Percentiles rank a stretch among this genome's conserved stretches.
Conservation (phyloP, 345 rosid genomes). For the Balakata baccata region DNA sequence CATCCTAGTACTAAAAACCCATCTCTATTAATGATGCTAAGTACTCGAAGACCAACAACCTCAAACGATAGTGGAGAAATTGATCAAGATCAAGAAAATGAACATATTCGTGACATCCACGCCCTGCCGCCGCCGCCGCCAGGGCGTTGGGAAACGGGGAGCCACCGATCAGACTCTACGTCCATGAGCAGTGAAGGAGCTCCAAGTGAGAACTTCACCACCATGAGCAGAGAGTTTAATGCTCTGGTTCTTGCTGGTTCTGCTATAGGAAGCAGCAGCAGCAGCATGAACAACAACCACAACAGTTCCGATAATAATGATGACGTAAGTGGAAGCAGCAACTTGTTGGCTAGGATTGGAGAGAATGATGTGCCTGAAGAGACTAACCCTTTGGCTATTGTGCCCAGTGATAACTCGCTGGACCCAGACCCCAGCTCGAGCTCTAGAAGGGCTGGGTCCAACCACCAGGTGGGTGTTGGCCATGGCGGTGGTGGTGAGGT, state of each 20-base stretch:
- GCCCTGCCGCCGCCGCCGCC: constrained; percentile 60
- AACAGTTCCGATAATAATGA: constrained; percentile 19
- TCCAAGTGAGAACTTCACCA: constrained; percentile 73
- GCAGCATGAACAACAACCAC: constrained; percentile 24
- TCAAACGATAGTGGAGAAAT: constrained; percentile 20
- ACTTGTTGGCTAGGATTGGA: constrained; percentile 54
- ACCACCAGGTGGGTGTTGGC: constrained; percentile 7
- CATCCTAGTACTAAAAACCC: neutral
- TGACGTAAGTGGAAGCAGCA: constrained; percentile 18
- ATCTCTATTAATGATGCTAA: constrained; percentile 22
- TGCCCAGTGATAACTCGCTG: constrained; percentile 49
- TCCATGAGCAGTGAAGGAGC: constrained; percentile 45
- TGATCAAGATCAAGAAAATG: constrained; percentile 15
- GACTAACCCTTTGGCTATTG: constrained; percentile 79
- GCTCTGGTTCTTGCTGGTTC: constrained; percentile 92
- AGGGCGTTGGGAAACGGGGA: constrained; percentile 48
- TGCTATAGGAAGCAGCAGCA: constrained; percentile 29
- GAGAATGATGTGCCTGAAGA: constrained; percentile 61
- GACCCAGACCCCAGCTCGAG: constrained; percentile 25
- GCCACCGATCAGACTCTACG: constrained; percentile 43
- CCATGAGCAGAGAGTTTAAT: constrained; percentile 90
- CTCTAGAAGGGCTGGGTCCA: constrained; percentile 22
- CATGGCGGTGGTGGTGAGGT: constrained; percentile 31
- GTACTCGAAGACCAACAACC: constrained; percentile 12
- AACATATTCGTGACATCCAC: constrained; percentile 74